phyloP scores from a whole-genome alignment of 495 filamentous ascomycete species.

The Acidomyces sp. region DNA sequence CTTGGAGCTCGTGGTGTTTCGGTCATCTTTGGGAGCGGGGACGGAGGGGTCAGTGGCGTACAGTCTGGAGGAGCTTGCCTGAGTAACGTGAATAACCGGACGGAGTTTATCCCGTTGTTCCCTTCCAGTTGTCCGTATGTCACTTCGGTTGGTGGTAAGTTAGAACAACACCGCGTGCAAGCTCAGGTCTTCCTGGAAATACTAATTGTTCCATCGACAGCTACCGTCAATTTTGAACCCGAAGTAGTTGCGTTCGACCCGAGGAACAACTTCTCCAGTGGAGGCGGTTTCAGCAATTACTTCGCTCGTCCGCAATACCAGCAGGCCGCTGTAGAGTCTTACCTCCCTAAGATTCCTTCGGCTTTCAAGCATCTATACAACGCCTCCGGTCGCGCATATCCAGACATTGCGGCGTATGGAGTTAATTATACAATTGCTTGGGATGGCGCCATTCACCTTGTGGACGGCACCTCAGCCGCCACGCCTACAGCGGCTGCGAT shows the following conservation, averaged over 20 bases:
- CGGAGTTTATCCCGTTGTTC: conserved; percentile 26
- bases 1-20: conserved; percentile 28
- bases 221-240: conserved; percentile 29
- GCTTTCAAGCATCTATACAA: conserved; percentile 29
- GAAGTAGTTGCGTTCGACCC: conserved; percentile 28
- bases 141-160: conserved; percentile 28
- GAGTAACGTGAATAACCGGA: conserved; percentile 25
- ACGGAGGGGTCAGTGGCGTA: conserved; percentile 29
- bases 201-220: no score
- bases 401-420: conserved; percentile 29
- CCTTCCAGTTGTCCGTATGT: conserved; percentile 29
- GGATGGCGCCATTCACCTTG: conserved; percentile 14
- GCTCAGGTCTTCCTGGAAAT: no score
- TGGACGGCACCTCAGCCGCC: conserved; percentile 27
- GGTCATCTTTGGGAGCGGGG: conserved; percentile 28
- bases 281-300: conserved; percentile 30
- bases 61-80: conserved; percentile 19
- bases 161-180: no score
- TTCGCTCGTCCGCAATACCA: conserved; percentile 27
- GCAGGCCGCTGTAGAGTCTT: conserved; percentile 21
- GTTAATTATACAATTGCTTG: conserved; percentile 24
- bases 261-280: no score
- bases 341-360: conserved; percentile 22
- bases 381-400: conserved; percentile 27
- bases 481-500: conserved; percentile 24